Percentiles rank a stretch among this genome's conserved stretches.
phyloP scores from a whole-genome alignment of 179 eudicot species.

The Amaranthus tricolor region DNA sequence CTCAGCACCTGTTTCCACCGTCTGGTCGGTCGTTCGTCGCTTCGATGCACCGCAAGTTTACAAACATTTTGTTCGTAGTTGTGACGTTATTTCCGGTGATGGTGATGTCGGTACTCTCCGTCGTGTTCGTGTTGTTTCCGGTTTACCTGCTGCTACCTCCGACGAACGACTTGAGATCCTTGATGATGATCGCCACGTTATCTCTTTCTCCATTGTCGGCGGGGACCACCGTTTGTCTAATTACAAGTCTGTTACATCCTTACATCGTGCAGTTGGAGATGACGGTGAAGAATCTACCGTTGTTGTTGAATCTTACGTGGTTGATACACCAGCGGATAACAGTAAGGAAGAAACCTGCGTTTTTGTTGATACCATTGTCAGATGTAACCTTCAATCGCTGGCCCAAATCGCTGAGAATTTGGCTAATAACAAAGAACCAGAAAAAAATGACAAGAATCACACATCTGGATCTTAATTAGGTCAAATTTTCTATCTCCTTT shows the following conservation, averaged over 20 bases:
- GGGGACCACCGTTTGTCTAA: slow-evolving; percentile 73
- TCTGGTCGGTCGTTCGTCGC: slow-evolving; percentile 78
- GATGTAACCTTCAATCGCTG: slow-evolving; percentile 65
- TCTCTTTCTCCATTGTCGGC: slow-evolving; percentile 68
- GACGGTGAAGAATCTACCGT: slow-evolving; percentile 30
- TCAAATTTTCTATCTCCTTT: slow-evolving; percentile 13
- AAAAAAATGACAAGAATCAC: not conserved
- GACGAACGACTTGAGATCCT: slow-evolving; percentile 76
- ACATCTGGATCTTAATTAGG: not conserved
- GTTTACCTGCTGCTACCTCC: slow-evolving; percentile 66
- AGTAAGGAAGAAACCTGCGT: slow-evolving; percentile 68
- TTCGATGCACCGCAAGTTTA: slow-evolving; percentile 79
- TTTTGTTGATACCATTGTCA: slow-evolving; percentile 64
- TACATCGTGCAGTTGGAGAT: slow-evolving; percentile 35
- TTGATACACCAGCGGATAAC: slow-evolving; percentile 66
- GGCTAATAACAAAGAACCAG: slow-evolving; percentile 17
- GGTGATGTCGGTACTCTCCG: slow-evolving; percentile 67
- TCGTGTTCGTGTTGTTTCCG: slow-evolving; percentile 65
- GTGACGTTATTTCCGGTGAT: slow-evolving; percentile 65
- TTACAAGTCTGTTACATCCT: slow-evolving; percentile 64
- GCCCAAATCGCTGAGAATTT: slow-evolving; percentile 56
- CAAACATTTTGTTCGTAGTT: slow-evolving; percentile 74
- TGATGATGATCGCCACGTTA: slow-evolving; percentile 61
- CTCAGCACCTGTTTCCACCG: slow-evolving; percentile 48
- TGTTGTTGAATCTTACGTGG: slow-evolving; percentile 74